These are phyloP conservation scores for Alternaria panax DNA, from an alignment of 2,329 filamentous ascomycete species.

Conservation along the genomic window DNA sequence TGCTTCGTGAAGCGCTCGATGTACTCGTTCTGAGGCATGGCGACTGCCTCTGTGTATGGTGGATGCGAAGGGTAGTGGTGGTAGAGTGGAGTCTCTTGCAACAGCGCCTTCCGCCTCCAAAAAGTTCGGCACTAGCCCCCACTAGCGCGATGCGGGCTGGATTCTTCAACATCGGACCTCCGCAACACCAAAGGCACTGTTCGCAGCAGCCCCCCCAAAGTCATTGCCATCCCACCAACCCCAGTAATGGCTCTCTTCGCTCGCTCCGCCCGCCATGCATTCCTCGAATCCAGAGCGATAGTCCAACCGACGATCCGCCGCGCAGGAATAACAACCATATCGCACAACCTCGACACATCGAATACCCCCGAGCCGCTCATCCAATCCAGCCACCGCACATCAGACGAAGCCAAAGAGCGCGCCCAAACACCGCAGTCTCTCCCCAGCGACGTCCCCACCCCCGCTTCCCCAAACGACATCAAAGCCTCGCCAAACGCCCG, in stretches of 20 bases:
- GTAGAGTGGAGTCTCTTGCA: constrained; percentile 16
- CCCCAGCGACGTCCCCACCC: constrained; percentile 22
- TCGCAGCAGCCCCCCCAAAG: constrained; percentile 10
- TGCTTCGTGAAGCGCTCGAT: constrained; percentile 77
- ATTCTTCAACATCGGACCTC: constrained; percentile 25
- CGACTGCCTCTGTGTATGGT: constrained; percentile 12
- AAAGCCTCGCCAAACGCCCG: constrained; percentile 32
- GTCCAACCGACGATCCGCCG: constrained; percentile 62
- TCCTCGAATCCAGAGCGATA: constrained; percentile 64
- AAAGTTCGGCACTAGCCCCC: constrained; percentile 28
- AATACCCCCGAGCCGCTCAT: constrained; percentile 53
- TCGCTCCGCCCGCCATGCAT: constrained; percentile 67
- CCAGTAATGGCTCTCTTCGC: constrained; percentile 51
- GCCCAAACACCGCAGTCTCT: constrained; percentile 23
- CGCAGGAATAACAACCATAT: constrained; percentile 55
- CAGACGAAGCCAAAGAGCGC: constrained; percentile 35
- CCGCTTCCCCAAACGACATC: constrained; percentile 22
- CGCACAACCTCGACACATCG: constrained; percentile 49
- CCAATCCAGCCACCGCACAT: constrained; percentile 55
- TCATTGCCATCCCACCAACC: constrained; percentile 24
- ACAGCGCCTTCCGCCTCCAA: constrained; percentile 31
- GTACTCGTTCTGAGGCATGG: constrained; percentile 81
- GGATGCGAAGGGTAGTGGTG: constrained; percentile 10
- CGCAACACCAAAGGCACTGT: constrained; percentile 21
- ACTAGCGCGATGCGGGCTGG: constrained; percentile 28